Evolutionary conservation across 768 basidiomycete genomes (phyloP), one percentile per base, ranked within the genome.

Genomic region (Pleurotus ostreatus): DNA sequence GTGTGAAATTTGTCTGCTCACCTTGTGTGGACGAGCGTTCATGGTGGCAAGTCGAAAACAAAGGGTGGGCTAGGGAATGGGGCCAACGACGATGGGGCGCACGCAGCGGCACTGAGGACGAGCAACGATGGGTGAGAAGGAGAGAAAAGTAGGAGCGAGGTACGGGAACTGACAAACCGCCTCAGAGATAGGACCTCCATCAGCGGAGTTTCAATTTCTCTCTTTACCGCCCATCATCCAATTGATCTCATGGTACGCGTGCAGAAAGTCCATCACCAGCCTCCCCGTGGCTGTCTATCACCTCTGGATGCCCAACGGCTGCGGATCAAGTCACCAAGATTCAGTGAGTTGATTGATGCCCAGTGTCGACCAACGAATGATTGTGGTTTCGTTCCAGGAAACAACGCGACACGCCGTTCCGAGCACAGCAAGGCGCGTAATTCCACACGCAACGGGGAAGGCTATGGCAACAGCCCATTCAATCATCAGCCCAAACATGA

Each of bases 11-110:
- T 34, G 30, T 11, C 9, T 11, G 11, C 30, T 34, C 3, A 79
- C 80, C 71, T 89, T 89, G 70, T 88, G 88, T 22, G 86, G 86
- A 64, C 88, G 83, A 56, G 83, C 75, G 70, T 84, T 88, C 88
- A 89, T 89, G 65, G 62, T 70, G 60, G 46, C 60, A 61, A 61
- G 58, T 57, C 59, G 46, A 58, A 22, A 55, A 61, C 49, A 49
- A 46, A 64, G 52, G 61, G 34, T 57, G 51, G 59, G 63, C 52
- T 58, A 49, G 52, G 49, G 57, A 49, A 63, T 57, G 46, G 59
- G 55, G 60, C 62, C 59, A 58, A 61, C 55, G 44, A 30, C 49
- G 12, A 51, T n/a, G 22, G 23, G 22, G 6, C 46, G 46, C 46
- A 26, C 46, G 15, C 18, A 48, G 46, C 18, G 46, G n/a, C 13